Evolutionary conservation across 1,284 basidiomycete species (phyloP).

Genomic region (Schizopora paradoxa): DNA sequence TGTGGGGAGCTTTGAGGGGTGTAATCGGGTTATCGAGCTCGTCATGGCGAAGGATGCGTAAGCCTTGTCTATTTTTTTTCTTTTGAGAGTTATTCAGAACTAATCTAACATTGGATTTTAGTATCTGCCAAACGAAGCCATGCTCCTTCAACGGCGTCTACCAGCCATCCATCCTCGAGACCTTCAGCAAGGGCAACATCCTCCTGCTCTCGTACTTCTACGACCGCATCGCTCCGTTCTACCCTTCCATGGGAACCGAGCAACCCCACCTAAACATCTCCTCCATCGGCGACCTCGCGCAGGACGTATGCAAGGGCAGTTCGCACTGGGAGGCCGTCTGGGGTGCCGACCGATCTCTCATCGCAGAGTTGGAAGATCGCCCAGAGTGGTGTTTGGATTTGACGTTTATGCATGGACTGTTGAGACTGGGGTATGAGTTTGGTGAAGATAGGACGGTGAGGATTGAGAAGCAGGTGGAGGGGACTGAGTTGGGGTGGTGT

Average conservation of each 20-base stretch:
- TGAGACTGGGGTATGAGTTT: conserved; percentile 85
- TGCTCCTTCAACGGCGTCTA: conserved; percentile 98
- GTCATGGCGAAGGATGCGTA: conserved; percentile 96
- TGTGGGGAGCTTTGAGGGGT: conserved; percentile 81
- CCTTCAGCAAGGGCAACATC: conserved; percentile 77
- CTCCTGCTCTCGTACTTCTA: conserved; percentile 95
- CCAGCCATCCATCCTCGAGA: conserved; percentile 90
- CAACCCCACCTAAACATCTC: conserved; percentile 47
- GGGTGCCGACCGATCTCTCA: conserved; percentile 46
- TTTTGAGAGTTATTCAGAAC: conserved; percentile 12
- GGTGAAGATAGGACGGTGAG: conserved; percentile 58
- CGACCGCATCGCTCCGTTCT: conserved; percentile 84
- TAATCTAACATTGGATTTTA: conserved; percentile 25
- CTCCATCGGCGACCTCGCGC: conserved; percentile 61
- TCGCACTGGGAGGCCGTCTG: conserved; percentile 52
- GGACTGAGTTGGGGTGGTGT: conserved; percentile 95
- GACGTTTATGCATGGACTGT: conserved; percentile 89
- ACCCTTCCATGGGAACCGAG: conserved; percentile 33
- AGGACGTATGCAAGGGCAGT: conserved; percentile 68
- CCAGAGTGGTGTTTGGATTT: conserved; percentile 96
- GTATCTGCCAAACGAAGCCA: conserved; percentile 83
- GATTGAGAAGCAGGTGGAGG: conserved; percentile 85
- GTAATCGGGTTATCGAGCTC: conserved; percentile 80
- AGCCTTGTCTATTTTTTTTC: conserved; percentile 32
- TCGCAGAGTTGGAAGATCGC: conserved; percentile 74